Evolutionary conservation across 2,329 filamentous ascomycete genomes (phyloP).

Genomic region (Fusarium bulbicola): DNA sequence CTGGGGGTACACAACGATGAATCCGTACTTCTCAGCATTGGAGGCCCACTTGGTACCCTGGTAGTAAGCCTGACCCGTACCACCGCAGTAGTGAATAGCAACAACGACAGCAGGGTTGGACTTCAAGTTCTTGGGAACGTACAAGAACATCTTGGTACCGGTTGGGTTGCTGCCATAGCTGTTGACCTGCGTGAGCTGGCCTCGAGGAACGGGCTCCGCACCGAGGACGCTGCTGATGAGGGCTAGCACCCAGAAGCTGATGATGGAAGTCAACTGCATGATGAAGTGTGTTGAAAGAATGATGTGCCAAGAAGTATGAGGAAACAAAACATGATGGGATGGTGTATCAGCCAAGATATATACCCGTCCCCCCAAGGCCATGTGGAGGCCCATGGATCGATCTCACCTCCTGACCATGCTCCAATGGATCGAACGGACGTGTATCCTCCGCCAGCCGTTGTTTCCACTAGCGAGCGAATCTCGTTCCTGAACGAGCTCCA

Average conservation of each 20-base stretch:
- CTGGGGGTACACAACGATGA: slow-evolving; percentile 14
- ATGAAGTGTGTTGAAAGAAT: not conserved
- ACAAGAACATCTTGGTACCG: slow-evolving; percentile 13
- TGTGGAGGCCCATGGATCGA: not conserved
- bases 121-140: slow-evolving; percentile 12
- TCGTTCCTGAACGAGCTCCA: not conserved
- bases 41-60: slow-evolving; percentile 11
- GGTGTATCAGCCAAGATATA: not conserved
- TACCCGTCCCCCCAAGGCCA: not conserved
- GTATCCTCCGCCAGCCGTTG: slow-evolving; percentile 14
- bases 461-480: not conserved
- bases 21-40: slow-evolving; percentile 19
- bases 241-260: slow-evolving; percentile 10
- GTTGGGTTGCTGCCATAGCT: slow-evolving; percentile 14
- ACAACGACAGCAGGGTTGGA: slow-evolving; percentile 16
- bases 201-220: slow-evolving; percentile 3
- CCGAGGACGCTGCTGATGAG: slow-evolving; percentile 5
- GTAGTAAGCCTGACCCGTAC: not conserved
- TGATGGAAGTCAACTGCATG: slow-evolving; percentile 16
- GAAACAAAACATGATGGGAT: not conserved
- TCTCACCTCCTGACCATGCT: not conserved
- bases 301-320: slow-evolving; percentile 8
- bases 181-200: not conserved
- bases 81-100: slow-evolving; percentile 8
- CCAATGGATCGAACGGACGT: slow-evolving; percentile 10